Evolutionary conservation across 139 green algal genomes (phyloP), one percentile per base, ranked within the genome.

Genomic region (Diplosphaera chodatii): DNA sequence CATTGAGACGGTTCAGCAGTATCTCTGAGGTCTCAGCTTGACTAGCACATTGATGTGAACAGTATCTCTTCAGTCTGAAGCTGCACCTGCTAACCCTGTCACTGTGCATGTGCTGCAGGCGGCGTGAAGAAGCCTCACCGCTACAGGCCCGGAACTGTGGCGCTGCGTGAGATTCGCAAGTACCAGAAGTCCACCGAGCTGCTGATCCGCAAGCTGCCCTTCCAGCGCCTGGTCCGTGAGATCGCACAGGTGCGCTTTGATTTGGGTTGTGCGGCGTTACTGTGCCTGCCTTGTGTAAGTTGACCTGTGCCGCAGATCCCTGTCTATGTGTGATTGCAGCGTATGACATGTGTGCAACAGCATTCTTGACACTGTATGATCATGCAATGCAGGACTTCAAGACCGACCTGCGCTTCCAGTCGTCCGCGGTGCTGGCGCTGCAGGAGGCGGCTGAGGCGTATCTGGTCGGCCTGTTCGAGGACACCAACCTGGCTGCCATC

Each of bases 351-450:
- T n/a, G n/a, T n/a, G n/a, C n/a, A n/a, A n/a, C n/a, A n/a, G n/a
- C n/a, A n/a, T n/a, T n/a, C n/a, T n/a, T n/a, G n/a, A n/a, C n/a
- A n/a, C n/a, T n/a, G n/a, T n/a, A n/a, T n/a, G n/a, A n/a, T n/a
- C n/a, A n/a, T n/a, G n/a, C n/a, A n/a, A n/a, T n/a, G 40, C 94
- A 99, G 91, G 94, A 99, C 87, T 99, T 98, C 94, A 99, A 99
- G 92, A 98, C 94, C 67, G 94, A 99, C 91, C 89, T 99, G 82
- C 88, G 95, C 73, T 99, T 99, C 89, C 95, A 99, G 90, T 87
- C 76, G 76, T 90, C 84, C 62, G 95, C 95, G 32, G 92, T 98
- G 65, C 85, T 99, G 69, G 94, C 89, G 28, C 90, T 98, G 48
- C 94, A 98, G 88, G 94, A 97, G 87, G 94, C 94, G 32, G 89